Evolutionary conservation across 805 yeast genomes (phyloP).

Genomic region (Nakazawaea molendinolei): DNA sequence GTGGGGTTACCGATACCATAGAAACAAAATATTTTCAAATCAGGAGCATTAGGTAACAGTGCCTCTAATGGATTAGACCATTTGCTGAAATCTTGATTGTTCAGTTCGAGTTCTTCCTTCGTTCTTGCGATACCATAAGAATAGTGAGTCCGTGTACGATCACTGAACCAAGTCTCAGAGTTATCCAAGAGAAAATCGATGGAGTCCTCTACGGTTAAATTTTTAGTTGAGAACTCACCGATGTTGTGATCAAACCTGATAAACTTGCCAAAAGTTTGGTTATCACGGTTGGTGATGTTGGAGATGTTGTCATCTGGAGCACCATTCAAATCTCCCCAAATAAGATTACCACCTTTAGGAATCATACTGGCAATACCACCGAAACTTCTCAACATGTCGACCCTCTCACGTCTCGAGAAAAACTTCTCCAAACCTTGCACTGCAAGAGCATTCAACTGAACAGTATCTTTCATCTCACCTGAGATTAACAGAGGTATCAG

Average conservation of each 20-base stretch:
- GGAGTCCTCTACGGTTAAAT: slow-evolving; percentile 61
- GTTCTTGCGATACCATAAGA: slow-evolving; percentile 71
- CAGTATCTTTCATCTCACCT: slow-evolving; percentile 98
- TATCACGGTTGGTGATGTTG: slow-evolving; percentile 14
- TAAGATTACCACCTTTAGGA: slow-evolving; percentile 87
- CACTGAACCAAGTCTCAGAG: slow-evolving; percentile 72
- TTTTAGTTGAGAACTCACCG: slow-evolving; percentile 36
- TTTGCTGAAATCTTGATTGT: slow-evolving; percentile 66
- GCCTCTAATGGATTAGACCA: slow-evolving; percentile 97
- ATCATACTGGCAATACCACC: slow-evolving; percentile 96
- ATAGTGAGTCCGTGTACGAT: slow-evolving; percentile 62
- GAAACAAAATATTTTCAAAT: slow-evolving; percentile 79
- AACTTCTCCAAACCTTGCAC: slow-evolving; percentile 92
- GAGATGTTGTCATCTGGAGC: slow-evolving; percentile 67
- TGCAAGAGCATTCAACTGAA: slow-evolving; percentile 86
- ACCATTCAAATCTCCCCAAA: slow-evolving; percentile 72
- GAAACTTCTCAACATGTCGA: slow-evolving; percentile 77
- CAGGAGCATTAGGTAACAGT: slow-evolving; percentile 88
- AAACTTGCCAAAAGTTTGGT: slow-evolving; percentile 61
- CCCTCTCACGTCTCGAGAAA: slow-evolving; percentile 82
- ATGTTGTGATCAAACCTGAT: slow-evolving; percentile 49
- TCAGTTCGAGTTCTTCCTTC: slow-evolving; percentile 48
- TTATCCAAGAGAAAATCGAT: slow-evolving; percentile 57
- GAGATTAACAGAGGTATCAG: slow-evolving; percentile 87
- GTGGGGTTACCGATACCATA: slow-evolving; percentile 98